Base-by-base conservation (phyloP, 23 red algal species). In the Gracilaria caudata region DNA sequence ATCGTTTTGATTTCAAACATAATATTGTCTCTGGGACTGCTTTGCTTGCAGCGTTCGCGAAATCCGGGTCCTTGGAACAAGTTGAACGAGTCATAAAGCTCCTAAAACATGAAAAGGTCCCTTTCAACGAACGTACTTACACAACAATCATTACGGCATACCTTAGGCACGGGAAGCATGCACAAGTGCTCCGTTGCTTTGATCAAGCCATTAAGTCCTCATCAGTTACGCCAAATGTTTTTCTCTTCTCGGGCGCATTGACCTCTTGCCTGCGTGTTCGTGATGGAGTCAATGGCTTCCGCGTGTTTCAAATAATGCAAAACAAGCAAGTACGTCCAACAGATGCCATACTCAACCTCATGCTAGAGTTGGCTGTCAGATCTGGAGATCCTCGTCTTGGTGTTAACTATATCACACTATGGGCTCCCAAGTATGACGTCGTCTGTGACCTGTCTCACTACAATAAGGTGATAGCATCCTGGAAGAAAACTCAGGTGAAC, bases 61-160 rank as follows among this genome's bases (percentile, higher is more conserved):
- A 81, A 56, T 44, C 58, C 0, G 73, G 37, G 21, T 74, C 58
- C n/a, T 54, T 81, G n/a, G 28, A 43, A 23, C 20, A 61, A 26
- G 36, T 90, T n/a, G 76, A 90, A 1, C 38, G 68, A 41, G 87
- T 90, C 51, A n/a, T 83, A 21, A 68, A 57, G 23, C 36, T 70
- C 26, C 19, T 92, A 28, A 24, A 75, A n/a, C 63, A 39, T 12
- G 29, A 37, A 68, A 21, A 53, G 1, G 68, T 84, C 2, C 32
- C 63, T 0, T 36, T 83, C 4, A 92, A 92, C 64, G 88, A 76
- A 66, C 40, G 88, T n/a, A 76, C 60, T 3, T 83, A 92, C 34
- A 79, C 79, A 21, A 32, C 66, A 21, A 84, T 92, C 55, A 92
- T 92, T 64, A 78, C 78, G 29, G 88, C 78, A 8, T 57, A 74